phyloP scores from a whole-genome alignment of 139 green algal genomes.

The Mesotaenium endlicherianum region DNA sequence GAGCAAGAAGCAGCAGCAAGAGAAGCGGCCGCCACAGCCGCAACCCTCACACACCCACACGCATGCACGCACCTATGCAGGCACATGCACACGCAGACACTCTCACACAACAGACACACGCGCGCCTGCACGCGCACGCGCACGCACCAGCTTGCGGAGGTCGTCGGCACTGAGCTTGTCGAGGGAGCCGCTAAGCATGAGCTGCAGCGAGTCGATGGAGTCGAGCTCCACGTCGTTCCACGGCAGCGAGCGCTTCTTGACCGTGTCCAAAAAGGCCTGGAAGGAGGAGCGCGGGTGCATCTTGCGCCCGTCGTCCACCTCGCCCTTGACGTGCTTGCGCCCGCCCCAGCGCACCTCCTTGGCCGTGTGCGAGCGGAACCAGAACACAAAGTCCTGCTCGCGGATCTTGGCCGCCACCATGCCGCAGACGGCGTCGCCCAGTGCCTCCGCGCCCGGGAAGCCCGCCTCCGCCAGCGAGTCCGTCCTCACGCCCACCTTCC shows the following conservation, averaged over 20 bases:
- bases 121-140: no score
- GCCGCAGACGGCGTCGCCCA: constrained; percentile 17
- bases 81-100: no score
- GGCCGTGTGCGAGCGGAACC: constrained; percentile 32
- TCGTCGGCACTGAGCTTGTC: no score
- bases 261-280: constrained; percentile 32
- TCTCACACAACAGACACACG: no score
- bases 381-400: constrained; percentile 27
- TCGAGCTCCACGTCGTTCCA: constrained; percentile 32
- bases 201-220: constrained; percentile 10
- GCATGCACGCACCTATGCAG: no score
- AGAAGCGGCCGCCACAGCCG: no score
- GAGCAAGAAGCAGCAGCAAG: no score
- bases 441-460: constrained; percentile 11
- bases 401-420: constrained; percentile 8
- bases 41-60: no score
- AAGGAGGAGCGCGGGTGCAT: constrained; percentile 35
- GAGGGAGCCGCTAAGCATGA: constrained; percentile 10
- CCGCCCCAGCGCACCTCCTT: constrained; percentile 22
- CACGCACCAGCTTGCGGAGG: no score
- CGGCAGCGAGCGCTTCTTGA: background rate
- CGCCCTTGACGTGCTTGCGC: background rate
- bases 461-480: constrained; percentile 21
- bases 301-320: constrained; percentile 17
- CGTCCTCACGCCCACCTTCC: constrained; percentile 9